Percentiles rank a stretch among this genome's conserved stretches.
phyloP scores from a whole-genome alignment of 257 asterid species.

The Salvia splendens region DNA sequence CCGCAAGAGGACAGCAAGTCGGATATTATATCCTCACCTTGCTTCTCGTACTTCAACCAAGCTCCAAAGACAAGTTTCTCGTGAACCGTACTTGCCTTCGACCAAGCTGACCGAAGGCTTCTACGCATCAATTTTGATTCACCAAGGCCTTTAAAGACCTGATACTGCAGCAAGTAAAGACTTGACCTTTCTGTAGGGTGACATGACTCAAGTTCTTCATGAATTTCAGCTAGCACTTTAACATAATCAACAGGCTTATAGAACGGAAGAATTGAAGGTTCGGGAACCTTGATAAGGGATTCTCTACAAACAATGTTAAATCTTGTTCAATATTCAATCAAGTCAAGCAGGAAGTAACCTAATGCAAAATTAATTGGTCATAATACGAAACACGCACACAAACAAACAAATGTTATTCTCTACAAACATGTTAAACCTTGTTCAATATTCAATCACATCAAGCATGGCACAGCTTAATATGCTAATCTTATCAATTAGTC shows the following conservation, averaged over 20 bases:
- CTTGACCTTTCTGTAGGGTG: constrained; percentile 61
- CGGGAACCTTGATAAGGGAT: constrained; percentile 85
- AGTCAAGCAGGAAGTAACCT: neutral
- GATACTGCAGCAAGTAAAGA: constrained; percentile 84
- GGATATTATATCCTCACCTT: constrained; percentile 71
- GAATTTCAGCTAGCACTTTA: constrained; percentile 85
- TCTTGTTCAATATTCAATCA: constrained; percentile 10
- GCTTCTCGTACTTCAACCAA: constrained; percentile 93
- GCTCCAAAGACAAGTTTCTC: constrained; percentile 90
- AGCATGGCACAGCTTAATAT: constrained; percentile 19
- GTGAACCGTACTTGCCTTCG: constrained; percentile 68
- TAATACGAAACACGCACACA: too few relatives aligned
- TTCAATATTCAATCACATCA: constrained; percentile 19
- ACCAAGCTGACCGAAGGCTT: constrained; percentile 87
- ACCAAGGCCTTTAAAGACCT: constrained; percentile 93
- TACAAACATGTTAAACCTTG: constrained; percentile 44
- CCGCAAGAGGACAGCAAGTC: constrained; percentile 83
- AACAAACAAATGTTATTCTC: constrained; percentile 45
- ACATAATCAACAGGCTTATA: constrained; percentile 94
- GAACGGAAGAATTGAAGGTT: constrained; percentile 79
- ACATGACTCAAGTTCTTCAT: constrained; percentile 93
- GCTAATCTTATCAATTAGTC: neutral
- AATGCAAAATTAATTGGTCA: too few relatives aligned
- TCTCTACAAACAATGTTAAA: constrained; percentile 63
- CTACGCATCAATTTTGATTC: constrained; percentile 88